Conservation (phyloP, 768 basidiomycete species). For the Amanita polypyramis region DNA sequence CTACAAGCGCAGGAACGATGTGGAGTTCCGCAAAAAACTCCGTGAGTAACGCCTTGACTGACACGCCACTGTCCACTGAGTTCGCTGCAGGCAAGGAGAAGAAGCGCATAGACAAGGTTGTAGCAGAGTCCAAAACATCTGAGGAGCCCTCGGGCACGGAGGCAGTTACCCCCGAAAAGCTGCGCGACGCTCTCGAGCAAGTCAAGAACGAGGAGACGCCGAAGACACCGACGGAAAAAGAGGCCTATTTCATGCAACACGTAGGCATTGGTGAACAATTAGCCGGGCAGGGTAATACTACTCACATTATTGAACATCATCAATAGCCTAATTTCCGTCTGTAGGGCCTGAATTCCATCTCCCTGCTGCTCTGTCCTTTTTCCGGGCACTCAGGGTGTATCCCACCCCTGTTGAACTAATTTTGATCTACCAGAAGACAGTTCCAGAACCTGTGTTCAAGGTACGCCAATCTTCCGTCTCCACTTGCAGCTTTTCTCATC, state of each 20-base stretch:
- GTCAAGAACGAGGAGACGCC: conserved; percentile 65
- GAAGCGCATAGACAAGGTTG: conserved; percentile 72
- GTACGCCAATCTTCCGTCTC: conserved; percentile 22
- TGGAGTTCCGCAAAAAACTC: conserved; percentile 78
- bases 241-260: conserved; percentile 86
- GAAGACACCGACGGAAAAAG: conserved; percentile 61
- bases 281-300: conserved; percentile 49
- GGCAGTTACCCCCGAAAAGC: conserved; percentile 37
- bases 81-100: conserved; percentile 73
- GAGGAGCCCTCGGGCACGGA: conserved; percentile 18
- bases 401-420: conserved; percentile 92
- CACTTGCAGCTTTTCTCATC: not conserved
- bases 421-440: conserved; percentile 88
- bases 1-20: conserved; percentile 84
- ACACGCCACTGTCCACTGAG: conserved; percentile 3
- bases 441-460: conserved; percentile 74
- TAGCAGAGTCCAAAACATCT: conserved; percentile 39
- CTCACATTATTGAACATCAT: not conserved
- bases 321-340: conserved; percentile 4
- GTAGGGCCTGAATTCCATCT: conserved; percentile 72
- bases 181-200: conserved; percentile 53
- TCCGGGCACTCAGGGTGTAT: conserved; percentile 88
- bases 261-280: conserved; percentile 84
- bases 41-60: conserved; percentile 39
- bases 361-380: conserved; percentile 83